These are phyloP conservation scores for Aspergillus ostianus DNA, from an alignment of 495 filamentous ascomycete genomes.

Conservation along the genomic window DNA sequence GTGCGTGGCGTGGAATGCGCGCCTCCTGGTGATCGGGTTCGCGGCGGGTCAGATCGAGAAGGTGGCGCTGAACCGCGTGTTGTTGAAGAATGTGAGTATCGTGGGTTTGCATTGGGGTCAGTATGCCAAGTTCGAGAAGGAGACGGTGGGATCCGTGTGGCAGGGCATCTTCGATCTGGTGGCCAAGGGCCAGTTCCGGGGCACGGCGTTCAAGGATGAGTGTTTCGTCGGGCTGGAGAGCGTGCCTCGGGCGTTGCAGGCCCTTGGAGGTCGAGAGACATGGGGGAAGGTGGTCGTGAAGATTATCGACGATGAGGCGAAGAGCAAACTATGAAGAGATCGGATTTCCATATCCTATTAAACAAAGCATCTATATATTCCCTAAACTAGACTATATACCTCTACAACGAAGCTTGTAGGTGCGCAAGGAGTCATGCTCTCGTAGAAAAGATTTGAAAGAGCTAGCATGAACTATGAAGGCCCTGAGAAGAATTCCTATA, in stretches of 20 bases:
- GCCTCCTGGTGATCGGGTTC: constrained; percentile 86
- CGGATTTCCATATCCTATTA: not conserved
- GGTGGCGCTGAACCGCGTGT: constrained; percentile 83
- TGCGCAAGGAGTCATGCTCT: constrained; percentile 56
- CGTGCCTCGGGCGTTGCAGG: constrained; percentile 72
- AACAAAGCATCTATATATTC: not conserved
- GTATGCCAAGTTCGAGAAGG: constrained; percentile 71
- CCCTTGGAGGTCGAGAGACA: constrained; percentile 74
- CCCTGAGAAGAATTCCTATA: constrained; percentile 39
- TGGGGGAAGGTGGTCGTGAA: constrained; percentile 97
- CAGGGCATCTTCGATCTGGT: constrained; percentile 75
- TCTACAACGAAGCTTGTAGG: constrained; percentile 34
- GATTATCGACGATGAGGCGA: constrained; percentile 62
- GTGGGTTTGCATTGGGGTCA: constrained; percentile 91
- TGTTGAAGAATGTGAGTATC: constrained; percentile 90
- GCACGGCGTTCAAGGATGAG: constrained; percentile 78
- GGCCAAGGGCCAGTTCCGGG: constrained; percentile 71
- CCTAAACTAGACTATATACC: constrained; percentile 8
- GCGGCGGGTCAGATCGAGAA: constrained; percentile 88
- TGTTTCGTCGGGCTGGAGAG: constrained; percentile 80
- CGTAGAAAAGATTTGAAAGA: constrained; percentile 34
- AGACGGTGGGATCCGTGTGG: constrained; percentile 75
- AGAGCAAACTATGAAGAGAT: constrained; percentile 46
- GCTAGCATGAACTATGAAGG: constrained; percentile 55
- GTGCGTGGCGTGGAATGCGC: constrained; percentile 87